Conservation (phyloP, 2,329 filamentous ascomycete genomes). For the Colletotrichum magnum region DNA sequence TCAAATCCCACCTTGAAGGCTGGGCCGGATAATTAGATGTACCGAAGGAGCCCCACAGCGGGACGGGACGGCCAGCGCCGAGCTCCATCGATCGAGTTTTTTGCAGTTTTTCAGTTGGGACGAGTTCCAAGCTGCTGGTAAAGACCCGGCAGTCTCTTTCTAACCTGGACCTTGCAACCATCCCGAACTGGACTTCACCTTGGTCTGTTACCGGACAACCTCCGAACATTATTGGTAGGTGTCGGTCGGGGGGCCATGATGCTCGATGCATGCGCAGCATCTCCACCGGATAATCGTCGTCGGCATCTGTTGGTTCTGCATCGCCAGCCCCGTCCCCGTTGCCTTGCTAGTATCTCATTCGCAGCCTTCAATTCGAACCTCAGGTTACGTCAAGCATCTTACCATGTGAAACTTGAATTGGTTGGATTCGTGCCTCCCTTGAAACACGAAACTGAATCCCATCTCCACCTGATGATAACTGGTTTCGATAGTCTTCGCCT, state of each 20-base stretch:
- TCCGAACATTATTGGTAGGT: conserved; percentile 18
- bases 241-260: conserved; percentile 5
- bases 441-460: conserved; percentile 23
- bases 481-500: conserved; percentile 18
- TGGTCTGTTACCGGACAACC: conserved; percentile 16
- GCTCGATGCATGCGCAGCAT: neutral
- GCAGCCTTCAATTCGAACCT: too few species aligned
- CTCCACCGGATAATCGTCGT: conserved; percentile 1
- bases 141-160: conserved; percentile 34
- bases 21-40: neutral
- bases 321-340: neutral
- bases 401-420: neutral
- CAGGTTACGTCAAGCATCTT: neutral
- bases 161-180: conserved; percentile 40
- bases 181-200: conserved; percentile 28
- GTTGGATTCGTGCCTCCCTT: conserved; percentile 12
- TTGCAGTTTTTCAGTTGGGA: conserved; percentile 32
- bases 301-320: neutral
- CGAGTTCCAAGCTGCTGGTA: conserved; percentile 30
- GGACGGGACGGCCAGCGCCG: conserved; percentile 41
- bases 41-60: conserved; percentile 29
- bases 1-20: neutral
- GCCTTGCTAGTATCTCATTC: neutral
- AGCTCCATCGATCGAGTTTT: conserved; percentile 29
- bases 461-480: neutral